These are phyloP conservation scores for Fomitopsis betulina DNA, from an alignment of 1,284 basidiomycete species.

Conservation along the genomic window DNA sequence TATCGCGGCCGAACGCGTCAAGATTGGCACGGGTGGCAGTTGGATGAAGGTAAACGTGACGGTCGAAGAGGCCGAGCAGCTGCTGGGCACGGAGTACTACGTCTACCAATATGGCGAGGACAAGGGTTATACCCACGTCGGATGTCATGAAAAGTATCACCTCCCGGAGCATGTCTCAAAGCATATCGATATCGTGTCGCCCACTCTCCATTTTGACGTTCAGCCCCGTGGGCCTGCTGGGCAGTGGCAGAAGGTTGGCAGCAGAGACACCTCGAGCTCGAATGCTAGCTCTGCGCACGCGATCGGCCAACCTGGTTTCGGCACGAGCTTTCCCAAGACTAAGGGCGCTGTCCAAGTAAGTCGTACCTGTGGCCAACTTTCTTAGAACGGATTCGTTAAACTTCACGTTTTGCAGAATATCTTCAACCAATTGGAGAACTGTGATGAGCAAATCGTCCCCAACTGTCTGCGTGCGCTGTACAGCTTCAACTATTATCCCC, in stretches of 20 bases:
- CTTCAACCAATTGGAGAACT: constrained; percentile 4
- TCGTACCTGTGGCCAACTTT: background rate
- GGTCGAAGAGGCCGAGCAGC: constrained; percentile 38
- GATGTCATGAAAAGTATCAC: constrained; percentile 37
- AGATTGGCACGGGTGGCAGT: constrained; percentile 28
- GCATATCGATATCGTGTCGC: constrained; percentile 44
- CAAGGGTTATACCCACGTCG: constrained; percentile 31
- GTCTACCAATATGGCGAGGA: constrained; percentile 36
- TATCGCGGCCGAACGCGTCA: constrained; percentile 28
- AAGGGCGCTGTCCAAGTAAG: constrained; percentile 6
- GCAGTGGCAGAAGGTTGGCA: background rate
- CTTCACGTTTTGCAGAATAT: background rate
- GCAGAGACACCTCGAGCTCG: background rate
- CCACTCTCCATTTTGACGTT: constrained; percentile 43
- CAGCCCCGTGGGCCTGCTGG: constrained; percentile 8
- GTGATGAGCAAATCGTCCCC: constrained; percentile 8
- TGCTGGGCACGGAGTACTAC: constrained; percentile 44
- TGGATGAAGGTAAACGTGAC: constrained; percentile 44
- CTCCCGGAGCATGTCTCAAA: constrained; percentile 38
- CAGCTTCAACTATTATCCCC: constrained; percentile 8
- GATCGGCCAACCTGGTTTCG: constrained; percentile 27
- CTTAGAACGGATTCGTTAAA: constrained; percentile 1
- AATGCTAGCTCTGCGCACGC: background rate
- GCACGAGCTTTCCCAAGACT: constrained; percentile 10
- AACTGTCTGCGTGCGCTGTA: constrained; percentile 13